Conservation (phyloP, 805 yeast genomes). For the Sugiyamaella marilandica region DNA sequence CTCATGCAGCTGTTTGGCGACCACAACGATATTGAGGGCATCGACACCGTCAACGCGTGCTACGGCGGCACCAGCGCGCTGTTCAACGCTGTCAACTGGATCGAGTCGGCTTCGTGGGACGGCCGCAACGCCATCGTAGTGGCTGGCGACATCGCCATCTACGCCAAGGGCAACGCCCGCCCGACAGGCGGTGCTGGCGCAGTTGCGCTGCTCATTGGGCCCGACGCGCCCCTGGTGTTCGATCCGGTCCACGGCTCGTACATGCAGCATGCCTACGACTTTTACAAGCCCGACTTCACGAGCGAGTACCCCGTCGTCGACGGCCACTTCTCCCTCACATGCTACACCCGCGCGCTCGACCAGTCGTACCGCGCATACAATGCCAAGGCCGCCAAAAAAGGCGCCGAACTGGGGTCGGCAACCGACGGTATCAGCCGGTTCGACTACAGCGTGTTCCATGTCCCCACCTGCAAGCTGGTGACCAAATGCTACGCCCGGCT, state of each 20-base stretch:
- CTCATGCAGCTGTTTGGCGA: constrained; percentile 89
- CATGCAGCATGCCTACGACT: constrained; percentile 97
- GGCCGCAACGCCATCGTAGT: constrained; percentile 97
- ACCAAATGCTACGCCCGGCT: constrained; percentile 89
- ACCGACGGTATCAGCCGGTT: constrained; percentile 55
- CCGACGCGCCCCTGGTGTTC: constrained; percentile 94
- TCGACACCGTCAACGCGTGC: constrained; percentile 95
- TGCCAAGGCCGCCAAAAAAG: constrained; percentile 58
- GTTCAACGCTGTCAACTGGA: constrained; percentile 91
- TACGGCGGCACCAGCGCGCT: constrained; percentile 97
- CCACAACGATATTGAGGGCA: constrained; percentile 89
- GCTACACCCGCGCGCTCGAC: constrained; percentile 93
- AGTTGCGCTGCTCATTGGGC: constrained; percentile 91
- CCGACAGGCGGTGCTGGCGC: constrained; percentile 99
- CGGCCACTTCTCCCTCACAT: constrained; percentile 90
- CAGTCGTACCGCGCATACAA: constrained; percentile 78
- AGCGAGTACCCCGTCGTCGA: constrained; percentile 96
- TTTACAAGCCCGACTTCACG: constrained; percentile 96
- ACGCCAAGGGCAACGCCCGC: constrained; percentile 95
- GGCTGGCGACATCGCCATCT: constrained; percentile 96
- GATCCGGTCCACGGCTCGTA: constrained; percentile 85
- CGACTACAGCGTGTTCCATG: constrained; percentile 95
- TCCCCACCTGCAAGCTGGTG: constrained; percentile 95
- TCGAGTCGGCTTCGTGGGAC: constrained; percentile 95
- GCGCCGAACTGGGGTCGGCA: constrained; percentile 35